A percentile compares a stretch with the other conserved stretches of the same genome.
phyloP scores from a whole-genome alignment of 306 rosid species.

The Vigna unguiculata region DNA sequence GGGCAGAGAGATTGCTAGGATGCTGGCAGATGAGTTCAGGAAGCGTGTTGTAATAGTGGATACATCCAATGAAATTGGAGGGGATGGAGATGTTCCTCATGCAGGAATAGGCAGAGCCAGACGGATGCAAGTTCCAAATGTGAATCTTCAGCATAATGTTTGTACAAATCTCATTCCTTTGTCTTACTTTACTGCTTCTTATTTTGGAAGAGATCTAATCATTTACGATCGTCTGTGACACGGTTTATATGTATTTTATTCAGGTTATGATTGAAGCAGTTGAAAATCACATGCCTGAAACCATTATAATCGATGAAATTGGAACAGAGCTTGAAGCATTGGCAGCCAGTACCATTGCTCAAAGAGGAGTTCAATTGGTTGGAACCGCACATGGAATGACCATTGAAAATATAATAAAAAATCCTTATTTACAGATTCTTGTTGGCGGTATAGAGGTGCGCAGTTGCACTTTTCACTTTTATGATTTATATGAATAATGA shows the following conservation, averaged over 20 bases:
- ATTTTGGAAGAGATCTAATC: not conserved
- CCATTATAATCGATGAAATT: slow-evolving; percentile 96
- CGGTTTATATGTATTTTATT: slow-evolving; percentile 22
- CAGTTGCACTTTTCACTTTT: slow-evolving; percentile 36
- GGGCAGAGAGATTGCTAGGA: slow-evolving; percentile 95
- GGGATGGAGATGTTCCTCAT: slow-evolving; percentile 98
- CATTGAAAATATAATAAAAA: slow-evolving; percentile 85
- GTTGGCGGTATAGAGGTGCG: slow-evolving; percentile 98
- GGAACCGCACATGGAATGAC: slow-evolving; percentile 98
- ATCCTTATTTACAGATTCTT: slow-evolving; percentile 92
- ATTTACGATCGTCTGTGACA: not conserved
- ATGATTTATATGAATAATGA: slow-evolving; percentile 21
- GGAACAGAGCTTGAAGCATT: slow-evolving; percentile 99
- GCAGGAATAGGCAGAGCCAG: slow-evolving; percentile 95
- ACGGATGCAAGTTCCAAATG: slow-evolving; percentile 99
- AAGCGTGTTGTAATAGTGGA: slow-evolving; percentile 98
- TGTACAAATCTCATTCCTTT: slow-evolving; percentile 43
- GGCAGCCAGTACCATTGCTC: slow-evolving; percentile 99
- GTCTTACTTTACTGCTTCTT: slow-evolving; percentile 40
- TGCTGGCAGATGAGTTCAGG: slow-evolving; percentile 88
- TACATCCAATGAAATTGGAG: slow-evolving; percentile 97
- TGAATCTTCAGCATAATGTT: slow-evolving; percentile 91
- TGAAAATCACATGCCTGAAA: slow-evolving; percentile 97
- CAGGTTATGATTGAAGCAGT: slow-evolving; percentile 99
- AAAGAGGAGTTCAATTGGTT: slow-evolving; percentile 98